A percentile compares a stretch with the other conserved stretches of the same genome.
Conservation (phyloP, 768 basidiomycete genomes). For the Stropharia rugosoannulata region DNA sequence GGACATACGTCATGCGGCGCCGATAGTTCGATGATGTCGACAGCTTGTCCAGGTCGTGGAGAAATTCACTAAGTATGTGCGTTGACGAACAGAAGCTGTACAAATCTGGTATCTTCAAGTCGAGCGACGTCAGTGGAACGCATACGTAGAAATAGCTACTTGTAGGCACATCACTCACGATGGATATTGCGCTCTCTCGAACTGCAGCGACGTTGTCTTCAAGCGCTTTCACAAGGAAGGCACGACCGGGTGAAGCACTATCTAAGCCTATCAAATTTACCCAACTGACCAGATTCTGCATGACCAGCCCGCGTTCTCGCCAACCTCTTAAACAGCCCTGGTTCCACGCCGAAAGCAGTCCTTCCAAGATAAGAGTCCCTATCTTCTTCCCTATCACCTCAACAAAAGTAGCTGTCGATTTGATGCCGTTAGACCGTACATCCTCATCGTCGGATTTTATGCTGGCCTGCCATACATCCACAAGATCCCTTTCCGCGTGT, state of each 20-base stretch:
- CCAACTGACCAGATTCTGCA: constrained; percentile 54
- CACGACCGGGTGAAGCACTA: constrained; percentile 45
- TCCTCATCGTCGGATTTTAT: constrained; percentile 63
- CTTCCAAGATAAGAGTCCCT: constrained; percentile 42
- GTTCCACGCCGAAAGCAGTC: constrained; percentile 55
- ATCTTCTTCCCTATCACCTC: constrained; percentile 48
- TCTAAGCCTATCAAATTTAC: constrained; percentile 37
- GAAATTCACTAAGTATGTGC: constrained; percentile 35
- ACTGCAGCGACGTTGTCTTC: constrained; percentile 85
- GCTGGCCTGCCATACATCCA: constrained; percentile 68
- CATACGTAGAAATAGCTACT: background rate
- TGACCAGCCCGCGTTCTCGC: constrained; percentile 77
- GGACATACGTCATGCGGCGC: constrained; percentile 70
- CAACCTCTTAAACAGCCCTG: constrained; percentile 62
- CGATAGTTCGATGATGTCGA: constrained; percentile 50
- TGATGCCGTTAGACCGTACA: constrained; percentile 69
- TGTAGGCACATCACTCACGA: constrained; percentile 46
- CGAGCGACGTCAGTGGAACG: constrained; percentile 3
- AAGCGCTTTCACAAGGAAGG: constrained; percentile 59
- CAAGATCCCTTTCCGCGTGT: constrained; percentile 63
- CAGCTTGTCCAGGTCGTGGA: constrained; percentile 39
- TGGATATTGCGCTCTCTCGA: constrained; percentile 67
- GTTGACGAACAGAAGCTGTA: constrained; percentile 36
- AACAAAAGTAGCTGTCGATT: constrained; percentile 60
- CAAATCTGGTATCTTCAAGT: constrained; percentile 45